Base-by-base conservation (phyloP, 2,329 filamentous ascomycete genomes). In the Phialophora tarda region DNA sequence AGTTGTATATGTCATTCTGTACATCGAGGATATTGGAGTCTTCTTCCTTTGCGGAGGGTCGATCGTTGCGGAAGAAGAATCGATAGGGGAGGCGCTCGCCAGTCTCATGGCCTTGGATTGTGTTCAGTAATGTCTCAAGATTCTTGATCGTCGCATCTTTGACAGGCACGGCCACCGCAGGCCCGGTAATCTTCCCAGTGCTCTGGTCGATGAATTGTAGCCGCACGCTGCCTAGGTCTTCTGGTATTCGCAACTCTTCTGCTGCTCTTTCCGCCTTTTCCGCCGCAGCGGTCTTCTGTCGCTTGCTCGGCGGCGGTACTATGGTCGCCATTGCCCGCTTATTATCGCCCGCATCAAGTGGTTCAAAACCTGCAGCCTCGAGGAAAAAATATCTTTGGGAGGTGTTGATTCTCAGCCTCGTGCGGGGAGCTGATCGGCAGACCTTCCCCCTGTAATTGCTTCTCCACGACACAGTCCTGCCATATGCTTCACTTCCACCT, bases 121-220 rank as follows among this genome's bases (percentile, higher is more conserved):
- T 92, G 77, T 97, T 98, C 63, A 97, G 79, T 0, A 97, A 84
- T 10, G 93, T 85, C 61, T 95, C 94, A 3, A 98, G 85, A 73
- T 97, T 97, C 81, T 92, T 94, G 69, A 95, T 91, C 7, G 87
- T 90, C 1, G 94, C 91, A 81, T 97, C 91, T 64, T 89, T 90
- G 34, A 97, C 86, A 12, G 92, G 89, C 50, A 97, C 89, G 76
- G 81, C 90, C 78, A 86, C 92, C 78, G 82, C 89, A 77, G 85
- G 89, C 73, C 85, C 92, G 80, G 84, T 92, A 77, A 83, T 87
- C 81, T 84, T 80, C 65, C 86, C 86, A 8, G 85, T 88, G 65
- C 85, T 91, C 86, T 91, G 88, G 77, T 98, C 93, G 75, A 92
- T 85, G 79, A 98, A 97, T 71, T 94, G 91, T 56, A 96, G 89